phyloP scores from a whole-genome alignment of 352 stramenopile genomes.

The Phytopythium litorale region DNA sequence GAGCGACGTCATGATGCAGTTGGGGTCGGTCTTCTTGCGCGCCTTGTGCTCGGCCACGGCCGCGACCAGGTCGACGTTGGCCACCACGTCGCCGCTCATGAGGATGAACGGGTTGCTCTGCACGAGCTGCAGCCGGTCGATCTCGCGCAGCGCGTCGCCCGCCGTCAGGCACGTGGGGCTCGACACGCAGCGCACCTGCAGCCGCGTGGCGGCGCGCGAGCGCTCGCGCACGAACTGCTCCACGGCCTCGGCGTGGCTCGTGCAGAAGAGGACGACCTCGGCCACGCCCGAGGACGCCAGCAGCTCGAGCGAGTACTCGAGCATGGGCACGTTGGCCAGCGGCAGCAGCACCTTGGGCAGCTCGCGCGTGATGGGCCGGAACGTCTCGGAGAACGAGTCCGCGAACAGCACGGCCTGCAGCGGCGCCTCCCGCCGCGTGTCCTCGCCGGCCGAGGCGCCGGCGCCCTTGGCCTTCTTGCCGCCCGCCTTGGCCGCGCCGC shows the following conservation, averaged over 20 bases:
- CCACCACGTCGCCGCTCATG: conserved; percentile 95
- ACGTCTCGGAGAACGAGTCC: conserved; percentile 93
- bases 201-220: conserved; percentile 49
- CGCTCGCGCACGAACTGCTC: conserved; percentile 76
- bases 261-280: conserved; percentile 96
- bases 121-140: conserved; percentile 93
- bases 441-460: conserved; percentile 31
- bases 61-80: conserved; percentile 91
- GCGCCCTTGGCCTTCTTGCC: conserved; percentile 14
- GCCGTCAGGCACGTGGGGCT: conserved; percentile 86
- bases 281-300: conserved; percentile 91
- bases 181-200: conserved; percentile 67
- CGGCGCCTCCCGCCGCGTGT: conserved; percentile 88
- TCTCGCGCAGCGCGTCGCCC: conserved; percentile 94
- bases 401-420: conserved; percentile 97
- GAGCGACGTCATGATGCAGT: conserved; percentile 95
- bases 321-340: conserved; percentile 95
- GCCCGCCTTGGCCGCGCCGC: conserved; percentile 6
- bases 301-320: conserved; percentile 98
- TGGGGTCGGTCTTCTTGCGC: conserved; percentile 87
- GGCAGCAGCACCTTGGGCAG: conserved; percentile 93
- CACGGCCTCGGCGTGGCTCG: conserved; percentile 80
- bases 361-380: conserved; percentile 88
- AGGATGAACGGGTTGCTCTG: conserved; percentile 97
- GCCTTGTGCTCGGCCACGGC: conserved; percentile 71